Base-by-base conservation (phyloP, 169 alveolate species). In the Toxoplasma gondii region DNA sequence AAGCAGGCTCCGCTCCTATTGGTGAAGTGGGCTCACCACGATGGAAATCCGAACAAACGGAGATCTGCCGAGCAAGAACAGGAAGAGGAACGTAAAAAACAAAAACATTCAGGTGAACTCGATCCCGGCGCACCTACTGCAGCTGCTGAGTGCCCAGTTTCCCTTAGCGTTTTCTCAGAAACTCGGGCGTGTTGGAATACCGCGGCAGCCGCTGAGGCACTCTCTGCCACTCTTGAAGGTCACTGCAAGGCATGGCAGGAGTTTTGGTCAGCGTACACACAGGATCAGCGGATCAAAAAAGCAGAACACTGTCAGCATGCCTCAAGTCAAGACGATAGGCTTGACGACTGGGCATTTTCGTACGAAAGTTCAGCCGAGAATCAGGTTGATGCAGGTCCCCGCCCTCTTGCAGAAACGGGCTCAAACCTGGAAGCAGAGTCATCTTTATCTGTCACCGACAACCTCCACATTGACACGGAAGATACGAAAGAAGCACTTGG, bases 1-100 rank as follows among this genome's bases (percentile, higher is more conserved):
- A 97, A 96, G 64, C 98, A 98, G 39, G 96, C 97, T 64, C 95
- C 97, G 0, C 99, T 99, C 69, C 98, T 99, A 22, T 96, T 97
- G 80, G 99, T 99, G 41, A 98, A 97, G 86, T 99, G 99, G 99
- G 99, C 99, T 10, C 95, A 97, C 93, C 98, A 98, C 43, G 98
- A 97, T 95, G 67, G 81, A 27, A 81, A 83, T 31, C 81, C 92
- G 36, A 64, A 92, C 36, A 82, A 36, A 5, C 0, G 67, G 38
- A 16, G 88, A 24, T 43, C 16, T 44, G 69, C n/a, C 64, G 81
- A 81, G 38, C 22, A 54, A 67, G 94, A 91, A 80, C 58, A 49
- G 58, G 92, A 92, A 41, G 78, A 58, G 34, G 16, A 74, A 27
- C 45, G 82, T 12, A 58, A 83, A 58, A 31, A 43, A 83, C 91